Evolutionary conservation across 2,329 filamentous ascomycete species (phyloP), one percentile per base, ranked within the genome.

Genomic region (Trichoderma sp.): DNA sequence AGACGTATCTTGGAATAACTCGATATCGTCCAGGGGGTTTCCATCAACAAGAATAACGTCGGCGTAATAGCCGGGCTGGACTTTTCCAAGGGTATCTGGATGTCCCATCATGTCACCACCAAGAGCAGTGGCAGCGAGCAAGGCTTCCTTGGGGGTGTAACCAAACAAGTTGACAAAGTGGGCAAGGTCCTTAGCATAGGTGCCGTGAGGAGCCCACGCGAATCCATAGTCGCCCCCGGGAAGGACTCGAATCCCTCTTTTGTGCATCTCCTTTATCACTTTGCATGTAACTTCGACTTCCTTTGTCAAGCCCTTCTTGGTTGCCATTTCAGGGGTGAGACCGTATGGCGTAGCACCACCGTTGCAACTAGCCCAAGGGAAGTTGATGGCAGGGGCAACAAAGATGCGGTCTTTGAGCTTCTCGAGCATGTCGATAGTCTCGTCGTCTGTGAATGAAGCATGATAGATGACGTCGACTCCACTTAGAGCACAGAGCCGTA

Each of bases 151-250:
- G 54, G 54, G 54, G 32, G 30, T 37, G n/a, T n/a, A 58, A 11
- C 30, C 54, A 58, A 58, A 58, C 11, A 58, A 18, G 32, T 58
- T 58, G 18, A 58, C 54, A 58, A 58, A 58, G 21, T 58, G 54
- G 18, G 54, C 54, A 58, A 58, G 54, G 21, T 58, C 54, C n/a
- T 18, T n/a, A n/a, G 54, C 54, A 21, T 58, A 58, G n/a, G 54
- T 58, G n/a, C 54, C 54, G 21, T 58, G 54, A 37, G 54, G 54
- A 34, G 54, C 30, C 54, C 54, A 58, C n/a, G 54, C 54, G 37
- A 58, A 58, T 2, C 54, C 54, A 30, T 58, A 58, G 24, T 58
- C 54, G 11, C 54, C 54, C 10, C 54, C 54, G 1, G 54, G 54
- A n/a, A 58, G 54, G 16, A 58, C n/a, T 37, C 21, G n/a, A 14